These are phyloP conservation scores for Acanthamoeba castellanii DNA, from an alignment of 208 protist species.

Conservation along the genomic window DNA sequence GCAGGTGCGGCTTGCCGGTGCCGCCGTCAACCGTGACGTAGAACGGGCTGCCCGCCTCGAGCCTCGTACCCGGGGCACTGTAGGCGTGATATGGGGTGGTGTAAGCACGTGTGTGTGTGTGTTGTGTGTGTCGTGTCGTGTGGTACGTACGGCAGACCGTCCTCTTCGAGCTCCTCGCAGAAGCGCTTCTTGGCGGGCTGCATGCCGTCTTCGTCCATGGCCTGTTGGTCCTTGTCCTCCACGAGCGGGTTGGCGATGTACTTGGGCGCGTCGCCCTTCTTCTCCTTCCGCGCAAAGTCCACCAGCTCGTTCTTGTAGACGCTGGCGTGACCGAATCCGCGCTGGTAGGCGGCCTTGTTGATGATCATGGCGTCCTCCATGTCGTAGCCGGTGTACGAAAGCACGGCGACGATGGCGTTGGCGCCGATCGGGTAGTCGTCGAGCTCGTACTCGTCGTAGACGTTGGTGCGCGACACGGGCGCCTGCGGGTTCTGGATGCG, in stretches of 20 bases:
- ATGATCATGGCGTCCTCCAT: slow-evolving; percentile 99
- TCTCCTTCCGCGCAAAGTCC: slow-evolving; percentile 42
- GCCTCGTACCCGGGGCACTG: not conserved
- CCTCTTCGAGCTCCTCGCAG: slow-evolving; percentile 82
- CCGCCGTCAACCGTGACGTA: slow-evolving; percentile 27
- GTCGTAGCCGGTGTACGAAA: slow-evolving; percentile 99
- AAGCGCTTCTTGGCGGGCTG: slow-evolving; percentile 54
- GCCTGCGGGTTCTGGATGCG: slow-evolving; percentile 97
- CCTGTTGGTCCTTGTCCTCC: not conserved
- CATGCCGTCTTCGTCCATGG: slow-evolving; percentile 9
- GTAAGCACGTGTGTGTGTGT: no score
- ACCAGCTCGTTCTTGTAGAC: slow-evolving; percentile 92
- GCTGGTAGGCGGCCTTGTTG: slow-evolving; percentile 98
- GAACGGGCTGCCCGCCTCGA: slow-evolving; percentile 24
- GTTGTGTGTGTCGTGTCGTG: no score
- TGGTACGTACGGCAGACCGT: slow-evolving; percentile 86
- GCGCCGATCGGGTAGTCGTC: slow-evolving; percentile 98
- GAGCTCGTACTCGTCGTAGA: slow-evolving; percentile 94
- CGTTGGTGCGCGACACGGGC: slow-evolving; percentile 93
- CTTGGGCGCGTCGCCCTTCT: slow-evolving; percentile 30
- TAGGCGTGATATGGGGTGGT: no score
- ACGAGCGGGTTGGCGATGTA: slow-evolving; percentile 53
- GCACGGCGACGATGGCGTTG: slow-evolving; percentile 99
- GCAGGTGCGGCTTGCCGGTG: slow-evolving; percentile 24
- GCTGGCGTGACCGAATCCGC: slow-evolving; percentile 97